Base-by-base conservation (phyloP, 768 basidiomycete genomes). In the Leccinellum rugosiceps region DNA sequence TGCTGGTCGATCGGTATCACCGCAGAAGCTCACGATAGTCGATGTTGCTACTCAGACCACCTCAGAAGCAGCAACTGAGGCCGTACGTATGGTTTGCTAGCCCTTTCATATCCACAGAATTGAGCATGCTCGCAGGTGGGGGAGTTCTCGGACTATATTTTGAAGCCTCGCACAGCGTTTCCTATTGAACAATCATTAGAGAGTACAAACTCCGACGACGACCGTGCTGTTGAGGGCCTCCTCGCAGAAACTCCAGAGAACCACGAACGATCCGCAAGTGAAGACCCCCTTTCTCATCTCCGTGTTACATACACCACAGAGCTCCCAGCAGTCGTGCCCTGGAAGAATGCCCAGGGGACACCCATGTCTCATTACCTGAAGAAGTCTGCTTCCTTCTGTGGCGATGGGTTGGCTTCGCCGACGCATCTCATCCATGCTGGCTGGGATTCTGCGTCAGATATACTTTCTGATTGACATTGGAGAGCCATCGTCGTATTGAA, bases 361-460 rank as follows among this genome's bases (percentile, higher is more conserved):
- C 71, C 71, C 54, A 73, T 72, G 71, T 66, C 72, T 1, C 68
- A 73, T 65, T 72, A 74, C 65, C 58, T 72, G 64, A 73, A 65
- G 52, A 77, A 79, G 63, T 70, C 77, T 23, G 68, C 68, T 56
- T 75, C 76, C 34, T 78, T 80, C 58, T 59, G 70, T 48, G 68
- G 68, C 38, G 72, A 74, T 59, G 72, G 72, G 44, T 62, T 75
- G 58, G 72, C 72, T 44, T 74, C 78, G 23, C 78, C 77, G 23
- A 82, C 83, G 28, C 78, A 73, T 66, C 78, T 83, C 52, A 74
- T 81, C 59, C 77, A 80, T 55, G 82, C 81, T 32, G 83, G 81
- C 19, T 85, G 84, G 84, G 83, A 80, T 61, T 79, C 79, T 64
- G 72, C 75, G 43, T 79, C 81, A 51, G 78, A 82, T 53, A 58